Base-by-base conservation (phyloP, 306 rosid species). In the Vigna nakashimae region DNA sequence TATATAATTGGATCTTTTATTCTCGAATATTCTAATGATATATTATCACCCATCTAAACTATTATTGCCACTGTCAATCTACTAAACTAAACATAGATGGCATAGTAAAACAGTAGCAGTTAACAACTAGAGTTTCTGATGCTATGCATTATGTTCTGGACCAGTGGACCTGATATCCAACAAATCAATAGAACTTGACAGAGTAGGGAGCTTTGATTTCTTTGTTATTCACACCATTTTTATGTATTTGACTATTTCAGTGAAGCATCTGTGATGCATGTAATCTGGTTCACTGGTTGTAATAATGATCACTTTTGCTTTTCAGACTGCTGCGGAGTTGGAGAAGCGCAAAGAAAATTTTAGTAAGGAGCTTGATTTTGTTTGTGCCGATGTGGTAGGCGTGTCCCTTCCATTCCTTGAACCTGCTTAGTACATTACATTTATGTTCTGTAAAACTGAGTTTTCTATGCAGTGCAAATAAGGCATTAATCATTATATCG, bases 251-350 rank as follows among this genome's bases (percentile, higher is more conserved):
- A 62, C 77, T 45, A 45, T 74, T 20, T 62, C 22, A 60, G 62
- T 52, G 49, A 64, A 52, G 69, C 34, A 56, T 56, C 63, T 10
- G 53, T 60, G 57, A 45, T 46, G 24, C n/a, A 20, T 62, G 6
- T 30, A 34, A 66, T 71, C 43, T 50, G 34, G 45, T 40, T 40
- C 45, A 40, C 45, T 40, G 11, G 30, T 38, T 58, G 20, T 72
- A 52, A 73, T 22, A 40, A 73, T 46, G 12, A 2, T 69, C 24
- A 4, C 5, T 8, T 53, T 63, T 67, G 49, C 63, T 58, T 87
- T 85, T 86, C 86, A 94, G 98, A 92, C 97, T 76, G 97, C 98
- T 56, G 98, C 98, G 4, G 98, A 94, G 83, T 90, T 92, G 85
- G 92, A 92, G 80, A 86, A 88, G 55, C 96, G 98, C 18, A 86